Percentiles rank a stretch among this genome's conserved stretches.
Conservation (phyloP, 805 yeast species). For the Candida oleophila region DNA sequence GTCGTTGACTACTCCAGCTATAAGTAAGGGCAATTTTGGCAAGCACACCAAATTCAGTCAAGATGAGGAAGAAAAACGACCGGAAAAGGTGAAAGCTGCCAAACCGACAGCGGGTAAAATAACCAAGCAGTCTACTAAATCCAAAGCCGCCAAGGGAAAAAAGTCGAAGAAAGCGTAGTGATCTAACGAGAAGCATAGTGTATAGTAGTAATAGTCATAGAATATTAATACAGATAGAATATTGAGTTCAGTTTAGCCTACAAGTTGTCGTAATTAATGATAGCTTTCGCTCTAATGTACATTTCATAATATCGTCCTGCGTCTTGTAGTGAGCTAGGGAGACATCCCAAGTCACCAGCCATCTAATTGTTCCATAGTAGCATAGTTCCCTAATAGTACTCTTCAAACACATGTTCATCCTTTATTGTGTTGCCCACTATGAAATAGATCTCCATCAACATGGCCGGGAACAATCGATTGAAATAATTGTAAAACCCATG, state of each 20-base stretch:
- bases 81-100: background rate
- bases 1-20: conserved; percentile 32
- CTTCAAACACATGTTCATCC: conserved; percentile 61
- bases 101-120: background rate
- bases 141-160: background rate
- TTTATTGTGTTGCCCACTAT: conserved; percentile 55
- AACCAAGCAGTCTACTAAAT: background rate
- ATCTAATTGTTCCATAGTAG: no score
- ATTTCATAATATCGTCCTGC: background rate
- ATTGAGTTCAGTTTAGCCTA: no score
- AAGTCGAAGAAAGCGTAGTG: background rate
- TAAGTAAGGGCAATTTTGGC: conserved; percentile 37
- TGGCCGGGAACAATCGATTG: conserved; percentile 68
- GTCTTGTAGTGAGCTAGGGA: no score
- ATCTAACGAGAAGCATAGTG: no score
- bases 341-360: no score
- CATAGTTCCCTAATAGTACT: conserved; percentile 36
- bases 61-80: conserved; percentile 6
- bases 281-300: background rate
- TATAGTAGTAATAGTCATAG: no score
- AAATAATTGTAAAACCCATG: conserved; percentile 82
- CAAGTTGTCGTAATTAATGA: background rate
- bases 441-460: conserved; percentile 72
- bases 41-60: conserved; percentile 37
- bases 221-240: background rate